Conservation (phyloP, 108 stramenopile species). For the Nitzschia putrida region DNA sequence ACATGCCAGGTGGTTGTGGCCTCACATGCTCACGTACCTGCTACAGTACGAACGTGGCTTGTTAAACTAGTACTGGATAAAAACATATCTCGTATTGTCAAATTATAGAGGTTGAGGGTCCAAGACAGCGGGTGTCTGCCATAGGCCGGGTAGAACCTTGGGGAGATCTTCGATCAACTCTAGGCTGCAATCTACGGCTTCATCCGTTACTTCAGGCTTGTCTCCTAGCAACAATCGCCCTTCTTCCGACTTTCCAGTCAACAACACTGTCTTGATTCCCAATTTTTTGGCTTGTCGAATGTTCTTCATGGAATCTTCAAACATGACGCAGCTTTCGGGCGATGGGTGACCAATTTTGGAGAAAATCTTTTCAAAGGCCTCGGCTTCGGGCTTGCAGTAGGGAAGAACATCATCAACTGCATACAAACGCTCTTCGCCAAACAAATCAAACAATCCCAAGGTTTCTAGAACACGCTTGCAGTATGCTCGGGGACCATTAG, state of each 20-base stretch:
- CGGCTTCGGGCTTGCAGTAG: slow-evolving; percentile 80
- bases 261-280: slow-evolving; percentile 76
- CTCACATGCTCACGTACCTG: too few species aligned
- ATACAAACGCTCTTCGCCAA: slow-evolving; percentile 62
- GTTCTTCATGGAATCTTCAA: slow-evolving; percentile 91
- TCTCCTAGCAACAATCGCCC: slow-evolving; percentile 54
- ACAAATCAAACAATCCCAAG: slow-evolving; percentile 59
- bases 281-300: slow-evolving; percentile 63
- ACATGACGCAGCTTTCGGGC: slow-evolving; percentile 72
- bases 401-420: slow-evolving; percentile 84
- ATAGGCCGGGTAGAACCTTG: slow-evolving; percentile 47
- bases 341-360: slow-evolving; percentile 33
- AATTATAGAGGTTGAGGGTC: slow-evolving; percentile 33
- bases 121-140: slow-evolving; percentile 55
- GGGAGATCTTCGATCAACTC: slow-evolving; percentile 60
- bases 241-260: slow-evolving; percentile 59
- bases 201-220: slow-evolving; percentile 55
- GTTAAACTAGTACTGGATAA: too few species aligned
- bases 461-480: slow-evolving; percentile 58
- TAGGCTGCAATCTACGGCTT: slow-evolving; percentile 67
- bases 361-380: slow-evolving; percentile 69
- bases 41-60: too few species aligned
- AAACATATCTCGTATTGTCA: too few species aligned
- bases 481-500: slow-evolving; percentile 74
- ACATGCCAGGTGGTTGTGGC: too few species aligned